Conservation (phyloP, 495 filamentous ascomycete species). For the Coniosporium apollinis region DNA sequence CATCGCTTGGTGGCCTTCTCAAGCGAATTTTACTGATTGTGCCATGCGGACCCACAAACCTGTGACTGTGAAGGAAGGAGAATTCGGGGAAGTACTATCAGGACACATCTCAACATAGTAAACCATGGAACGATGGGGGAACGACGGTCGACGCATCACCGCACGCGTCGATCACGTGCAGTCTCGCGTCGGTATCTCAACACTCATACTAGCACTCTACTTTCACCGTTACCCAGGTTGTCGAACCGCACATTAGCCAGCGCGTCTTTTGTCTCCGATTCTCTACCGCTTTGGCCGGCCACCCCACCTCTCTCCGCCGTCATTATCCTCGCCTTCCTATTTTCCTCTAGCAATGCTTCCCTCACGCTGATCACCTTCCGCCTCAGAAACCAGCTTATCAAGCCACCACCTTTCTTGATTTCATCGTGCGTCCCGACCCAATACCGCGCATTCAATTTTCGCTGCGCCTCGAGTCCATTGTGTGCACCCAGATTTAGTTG, state of each 20-base stretch:
- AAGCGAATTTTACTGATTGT: no score
- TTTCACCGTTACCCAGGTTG: conserved; percentile 28
- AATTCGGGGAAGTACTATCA: no score
- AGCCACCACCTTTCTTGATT: conserved; percentile 32
- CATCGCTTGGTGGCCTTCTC: no score
- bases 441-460: conserved; percentile 31
- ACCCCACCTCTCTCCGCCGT: conserved; percentile 2
- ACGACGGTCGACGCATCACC: no score
- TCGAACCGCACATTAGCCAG: conserved; percentile 20
- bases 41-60: no score
- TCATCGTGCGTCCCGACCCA: conserved; percentile 45
- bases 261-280: conserved; percentile 9
- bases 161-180: no score
- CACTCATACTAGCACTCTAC: conserved; percentile 23
- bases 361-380: conserved; percentile 27
- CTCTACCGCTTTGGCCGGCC: background rate
- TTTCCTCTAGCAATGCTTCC: conserved; percentile 28
- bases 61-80: no score
- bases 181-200: no score
- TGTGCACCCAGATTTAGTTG: conserved; percentile 39
- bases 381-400: conserved; percentile 31
- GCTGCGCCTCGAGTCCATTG: conserved; percentile 33
- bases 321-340: conserved; percentile 12
- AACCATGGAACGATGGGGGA: no score
- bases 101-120: no score